These are phyloP conservation scores for Rehmannia glutinosa DNA, from an alignment of 257 asterid genomes.

Conservation along the genomic window DNA sequence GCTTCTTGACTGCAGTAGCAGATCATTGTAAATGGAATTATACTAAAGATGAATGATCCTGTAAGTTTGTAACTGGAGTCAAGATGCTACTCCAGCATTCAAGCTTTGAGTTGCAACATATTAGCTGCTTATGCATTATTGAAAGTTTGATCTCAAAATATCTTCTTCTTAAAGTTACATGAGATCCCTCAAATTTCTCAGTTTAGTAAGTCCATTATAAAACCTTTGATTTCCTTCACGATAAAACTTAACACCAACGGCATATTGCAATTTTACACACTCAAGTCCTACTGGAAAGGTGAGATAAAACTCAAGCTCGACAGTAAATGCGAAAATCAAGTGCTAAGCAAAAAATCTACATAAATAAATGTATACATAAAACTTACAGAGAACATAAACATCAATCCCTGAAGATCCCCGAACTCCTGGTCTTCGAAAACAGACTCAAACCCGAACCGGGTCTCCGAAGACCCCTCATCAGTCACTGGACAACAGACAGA, in stretches of 20 bases:
- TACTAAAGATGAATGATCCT: too few relatives aligned
- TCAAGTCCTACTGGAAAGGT: neutral
- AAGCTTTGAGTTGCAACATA: neutral
- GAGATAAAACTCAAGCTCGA: neutral
- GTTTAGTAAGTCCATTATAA: neutral
- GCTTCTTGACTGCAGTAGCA: neutral
- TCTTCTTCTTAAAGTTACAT: neutral
- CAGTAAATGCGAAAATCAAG: neutral
- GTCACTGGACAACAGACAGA: conserved; percentile 28
- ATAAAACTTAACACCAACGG: neutral
- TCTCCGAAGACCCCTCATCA: conserved; percentile 28
- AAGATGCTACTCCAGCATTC: neutral
- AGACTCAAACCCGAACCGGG: conserved; percentile 44
- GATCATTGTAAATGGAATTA: too few relatives aligned
- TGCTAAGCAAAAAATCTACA: neutral
- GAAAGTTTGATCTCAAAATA: neutral
- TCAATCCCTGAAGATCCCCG: conserved; percentile 80
- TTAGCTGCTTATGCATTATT: neutral
- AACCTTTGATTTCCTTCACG: neutral
- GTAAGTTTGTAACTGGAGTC: neutral
- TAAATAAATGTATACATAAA: neutral
- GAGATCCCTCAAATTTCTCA: conserved; percentile 4
- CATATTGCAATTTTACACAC: neutral
- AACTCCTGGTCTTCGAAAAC: conserved; percentile 55
- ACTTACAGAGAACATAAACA: conserved; percentile 94